phyloP scores from a whole-genome alignment of 169 alveolate genomes.

The Ichthyophthirius multifiliis region DNA sequence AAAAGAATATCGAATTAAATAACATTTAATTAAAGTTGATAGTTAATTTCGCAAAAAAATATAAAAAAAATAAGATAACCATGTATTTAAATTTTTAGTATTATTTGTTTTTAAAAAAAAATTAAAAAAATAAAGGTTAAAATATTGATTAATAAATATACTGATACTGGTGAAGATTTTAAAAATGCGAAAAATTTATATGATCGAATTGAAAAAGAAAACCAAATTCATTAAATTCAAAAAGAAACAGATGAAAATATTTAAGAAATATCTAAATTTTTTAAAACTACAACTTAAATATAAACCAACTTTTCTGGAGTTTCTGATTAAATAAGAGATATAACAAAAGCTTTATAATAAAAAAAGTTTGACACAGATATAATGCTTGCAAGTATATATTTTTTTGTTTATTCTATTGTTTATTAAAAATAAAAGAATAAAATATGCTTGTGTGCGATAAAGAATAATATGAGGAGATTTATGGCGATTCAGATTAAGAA shows the following conservation, averaged over 20 bases:
- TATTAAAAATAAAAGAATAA: background rate
- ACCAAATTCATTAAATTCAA: background rate
- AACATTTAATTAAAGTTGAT: background rate
- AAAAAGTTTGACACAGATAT: background rate
- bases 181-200: background rate
- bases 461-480: background rate
- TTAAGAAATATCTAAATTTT: background rate
- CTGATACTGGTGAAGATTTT: background rate
- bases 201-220: conserved; percentile 4
- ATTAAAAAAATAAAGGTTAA: background rate
- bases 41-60: background rate
- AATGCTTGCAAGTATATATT: background rate
- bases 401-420: background rate
- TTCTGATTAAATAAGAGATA: background rate
- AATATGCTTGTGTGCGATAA: background rate
- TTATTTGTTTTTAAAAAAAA: background rate
- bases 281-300: background rate
- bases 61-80: background rate
- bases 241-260: conserved; percentile 8
- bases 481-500: background rate
- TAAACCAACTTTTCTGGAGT: background rate
- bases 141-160: background rate
- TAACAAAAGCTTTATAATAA: background rate
- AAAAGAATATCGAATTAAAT: background rate
- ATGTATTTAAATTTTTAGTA: background rate